Conservation (phyloP, 192 early-diverging fungal species). For the Spizellomyces sp. region DNA sequence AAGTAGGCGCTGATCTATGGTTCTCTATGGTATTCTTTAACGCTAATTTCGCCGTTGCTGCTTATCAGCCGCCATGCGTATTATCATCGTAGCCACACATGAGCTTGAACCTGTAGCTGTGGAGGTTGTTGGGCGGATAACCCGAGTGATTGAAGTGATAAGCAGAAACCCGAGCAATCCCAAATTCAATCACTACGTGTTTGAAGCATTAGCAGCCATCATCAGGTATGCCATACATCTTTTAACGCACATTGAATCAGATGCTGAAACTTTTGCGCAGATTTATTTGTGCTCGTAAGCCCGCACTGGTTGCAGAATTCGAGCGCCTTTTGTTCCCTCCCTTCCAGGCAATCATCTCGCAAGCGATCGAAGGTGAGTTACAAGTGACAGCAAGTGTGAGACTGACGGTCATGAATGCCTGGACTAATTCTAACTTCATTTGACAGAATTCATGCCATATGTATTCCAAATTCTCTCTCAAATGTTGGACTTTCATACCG, state of each 20-base stretch:
- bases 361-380: constrained; percentile 59
- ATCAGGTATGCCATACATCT: constrained; percentile 51
- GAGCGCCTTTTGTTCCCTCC: constrained; percentile 84
- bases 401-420: not conserved
- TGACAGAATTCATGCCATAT: constrained; percentile 91
- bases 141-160: constrained; percentile 76
- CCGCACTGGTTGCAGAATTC: constrained; percentile 72
- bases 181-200: constrained; percentile 95
- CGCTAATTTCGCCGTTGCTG: not conserved
- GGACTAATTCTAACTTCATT: not conserved
- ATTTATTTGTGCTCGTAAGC: constrained; percentile 77
- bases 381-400: not conserved
- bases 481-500: constrained; percentile 76
- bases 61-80: constrained; percentile 74
- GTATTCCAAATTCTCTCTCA: constrained; percentile 95
- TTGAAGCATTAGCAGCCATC: constrained; percentile 89
- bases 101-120: constrained; percentile 73
- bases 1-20: constrained; percentile 6
- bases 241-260: not conserved
- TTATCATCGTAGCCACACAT: constrained; percentile 75
- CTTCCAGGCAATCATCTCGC: constrained; percentile 85
- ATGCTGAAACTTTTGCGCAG: constrained; percentile 39
- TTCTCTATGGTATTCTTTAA: constrained; percentile 14
- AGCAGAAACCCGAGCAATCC: constrained; percentile 97
- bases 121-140: constrained; percentile 74